Percentiles rank a stretch among this genome's conserved stretches.
These are phyloP conservation scores for Amylostereum areolatum DNA, from an alignment of 1,284 basidiomycete genomes.

Conservation along the genomic window DNA sequence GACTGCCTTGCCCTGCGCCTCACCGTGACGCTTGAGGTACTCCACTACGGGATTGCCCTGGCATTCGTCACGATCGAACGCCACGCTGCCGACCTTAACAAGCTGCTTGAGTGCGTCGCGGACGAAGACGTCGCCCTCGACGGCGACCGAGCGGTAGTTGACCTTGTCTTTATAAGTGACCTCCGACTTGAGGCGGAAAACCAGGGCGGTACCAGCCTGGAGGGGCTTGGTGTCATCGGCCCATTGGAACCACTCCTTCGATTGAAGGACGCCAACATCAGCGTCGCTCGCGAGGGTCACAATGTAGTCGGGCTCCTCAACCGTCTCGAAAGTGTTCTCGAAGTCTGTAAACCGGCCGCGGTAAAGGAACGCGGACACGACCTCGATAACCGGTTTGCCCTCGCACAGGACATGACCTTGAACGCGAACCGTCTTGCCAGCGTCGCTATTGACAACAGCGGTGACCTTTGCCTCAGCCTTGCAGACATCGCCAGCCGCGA, in stretches of 20 bases:
- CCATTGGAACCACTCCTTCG: constrained; percentile 99
- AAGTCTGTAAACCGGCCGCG: constrained; percentile 92
- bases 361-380: constrained; percentile 94
- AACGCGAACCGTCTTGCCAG: constrained; percentile 92
- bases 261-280: constrained; percentile 84
- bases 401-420: constrained; percentile 80
- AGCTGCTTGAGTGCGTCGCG: constrained; percentile 83
- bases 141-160: constrained; percentile 77
- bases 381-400: constrained; percentile 83
- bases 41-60: constrained; percentile 92
- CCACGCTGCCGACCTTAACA: constrained; percentile 83
- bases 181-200: constrained; percentile 86
- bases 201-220: constrained; percentile 74
- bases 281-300: constrained; percentile 76
- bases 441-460: constrained; percentile 87
- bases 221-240: constrained; percentile 78
- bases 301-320: constrained; percentile 84
- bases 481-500: constrained; percentile 87
- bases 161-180: constrained; percentile 90
- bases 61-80: constrained; percentile 82
- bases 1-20: constrained; percentile 68
- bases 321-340: constrained; percentile 92
- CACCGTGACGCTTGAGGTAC: constrained; percentile 89
- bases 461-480: constrained; percentile 84
- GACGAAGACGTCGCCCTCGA: constrained; percentile 81